Base-by-base conservation (phyloP, 2,329 filamentous ascomycete species). In the Pseudocercospora macadamiae region DNA sequence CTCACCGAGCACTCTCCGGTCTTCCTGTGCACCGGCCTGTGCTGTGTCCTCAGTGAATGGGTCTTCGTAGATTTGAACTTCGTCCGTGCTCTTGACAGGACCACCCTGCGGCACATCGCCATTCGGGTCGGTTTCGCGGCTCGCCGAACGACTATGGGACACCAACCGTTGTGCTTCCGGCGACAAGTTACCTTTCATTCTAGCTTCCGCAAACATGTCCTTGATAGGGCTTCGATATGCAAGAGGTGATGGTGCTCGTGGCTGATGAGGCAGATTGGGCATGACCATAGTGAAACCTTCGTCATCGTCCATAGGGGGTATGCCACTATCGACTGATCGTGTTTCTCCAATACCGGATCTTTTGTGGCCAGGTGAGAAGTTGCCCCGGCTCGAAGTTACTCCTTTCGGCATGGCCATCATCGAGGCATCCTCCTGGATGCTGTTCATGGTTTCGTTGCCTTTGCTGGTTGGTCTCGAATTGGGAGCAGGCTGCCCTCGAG, bases 1-100 rank as follows among this genome's bases (percentile, higher is more conserved):
- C 64, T 83, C 80, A 54, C 79, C 78, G 9, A 83, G 76, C 2
- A 82, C 80, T 49, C 76, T 72, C 9, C 69, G 66, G 21, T 76
- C 73, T 30, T 72, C 68, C 23, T 63, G 62, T 3, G 62, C 58
- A 9, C 60, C 62, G 2, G 61, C 52, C 48, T 64, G 64, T 7
- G 69, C 68, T 39, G 73, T 71, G 34, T 75, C 74, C 37, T 73
- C 74, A 34, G 74, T 76, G 54, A 80, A 79, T 1, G 80, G 80
- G 61, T 83, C 82, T 68, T 84, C 82, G 62, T 82, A 83, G 25
- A 82, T 80, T 53, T 79, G 78, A 3, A 82, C 78, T 54, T 77
- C 77, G 23, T 77, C 76, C 5, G 60, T 62, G 28, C 55, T 51
- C 59, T 72, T 73, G 18, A 66, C 64, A 26, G 71, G 68, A 52